Conservation (phyloP, 2,329 filamentous ascomycete species). For the Botryotinia calthae region DNA sequence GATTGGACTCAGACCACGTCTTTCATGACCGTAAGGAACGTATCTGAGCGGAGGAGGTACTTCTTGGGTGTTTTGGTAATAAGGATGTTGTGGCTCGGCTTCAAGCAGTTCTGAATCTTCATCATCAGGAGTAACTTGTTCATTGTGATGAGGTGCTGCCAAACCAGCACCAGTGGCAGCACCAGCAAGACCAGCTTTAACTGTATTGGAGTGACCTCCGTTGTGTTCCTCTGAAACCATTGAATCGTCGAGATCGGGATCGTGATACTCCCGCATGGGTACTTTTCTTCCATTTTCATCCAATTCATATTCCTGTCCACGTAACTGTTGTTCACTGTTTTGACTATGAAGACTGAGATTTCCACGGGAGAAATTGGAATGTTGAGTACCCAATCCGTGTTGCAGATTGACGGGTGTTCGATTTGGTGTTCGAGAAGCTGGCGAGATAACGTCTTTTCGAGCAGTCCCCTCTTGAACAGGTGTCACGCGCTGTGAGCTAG, state of each 20-base stretch:
- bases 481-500: conserved; percentile 55
- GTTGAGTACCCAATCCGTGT: conserved; percentile 62
- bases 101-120: conserved; percentile 31
- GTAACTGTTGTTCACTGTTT: conserved; percentile 47
- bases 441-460: conserved; percentile 55
- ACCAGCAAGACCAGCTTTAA: conserved; percentile 33
- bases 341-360: conserved; percentile 47
- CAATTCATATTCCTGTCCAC: conserved; percentile 37
- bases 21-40: conserved; percentile 65
- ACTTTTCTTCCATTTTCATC: conserved; percentile 39
- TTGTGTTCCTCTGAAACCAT: conserved; percentile 37
- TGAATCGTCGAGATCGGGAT: conserved; percentile 31
- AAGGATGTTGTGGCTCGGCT: conserved; percentile 22
- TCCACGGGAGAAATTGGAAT: conserved; percentile 48
- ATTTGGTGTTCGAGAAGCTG: conserved; percentile 60
- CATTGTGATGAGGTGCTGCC: conserved; percentile 40
- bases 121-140: conserved; percentile 28
- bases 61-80: conserved; percentile 48
- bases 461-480: conserved; percentile 60
- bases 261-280: conserved; percentile 31
- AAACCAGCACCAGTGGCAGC: conserved; percentile 40
- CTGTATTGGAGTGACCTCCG: conserved; percentile 29
- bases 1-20: conserved; percentile 78
- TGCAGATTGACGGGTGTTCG: conserved; percentile 57
- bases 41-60: conserved; percentile 64